A percentile compares a stretch with the other conserved stretches of the same genome.
These are phyloP conservation scores for Malassezia slooffiae DNA, from an alignment of 1,284 basidiomycete genomes.

Conservation along the genomic window DNA sequence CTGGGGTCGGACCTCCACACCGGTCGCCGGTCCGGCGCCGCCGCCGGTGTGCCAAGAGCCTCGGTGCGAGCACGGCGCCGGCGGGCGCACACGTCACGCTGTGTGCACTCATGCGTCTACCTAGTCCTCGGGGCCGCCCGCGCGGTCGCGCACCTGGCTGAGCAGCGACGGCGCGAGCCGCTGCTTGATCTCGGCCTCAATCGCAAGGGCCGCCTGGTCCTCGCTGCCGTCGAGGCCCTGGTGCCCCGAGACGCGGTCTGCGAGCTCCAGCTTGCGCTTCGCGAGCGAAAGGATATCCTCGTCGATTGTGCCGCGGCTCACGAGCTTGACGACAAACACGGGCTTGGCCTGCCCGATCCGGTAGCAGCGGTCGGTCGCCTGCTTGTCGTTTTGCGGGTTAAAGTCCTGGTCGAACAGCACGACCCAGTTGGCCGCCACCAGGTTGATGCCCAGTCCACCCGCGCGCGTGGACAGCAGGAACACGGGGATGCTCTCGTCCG, in stretches of 20 bases:
- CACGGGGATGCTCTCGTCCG: conserved; percentile 75
- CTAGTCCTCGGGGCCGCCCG: conserved; percentile 6
- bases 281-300: conserved; percentile 34
- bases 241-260: conserved; percentile 36
- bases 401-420: conserved; percentile 75
- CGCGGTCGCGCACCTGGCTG: conserved; percentile 22
- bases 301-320: conserved; percentile 82
- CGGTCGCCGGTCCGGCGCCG: no score
- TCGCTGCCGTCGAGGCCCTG: conserved; percentile 18
- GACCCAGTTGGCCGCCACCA: conserved; percentile 58
- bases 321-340: conserved; percentile 81
- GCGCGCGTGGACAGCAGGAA: conserved; percentile 94
- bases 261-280: conserved; percentile 34
- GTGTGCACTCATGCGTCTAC: no score
- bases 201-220: conserved; percentile 26
- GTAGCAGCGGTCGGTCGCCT: conserved; percentile 94
- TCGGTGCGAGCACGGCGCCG: no score
- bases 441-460: conserved; percentile 54
- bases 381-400: conserved; percentile 61
- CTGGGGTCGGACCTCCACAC: no score
- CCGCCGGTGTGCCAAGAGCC: no score
- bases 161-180: conserved; percentile 25
- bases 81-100: no score
- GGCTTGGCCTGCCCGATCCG: conserved; percentile 90
- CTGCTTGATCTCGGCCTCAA: conserved; percentile 14